Evolutionary conservation across 345 rosid species (phyloP).

Genomic region (Syzygium jambos): DNA sequence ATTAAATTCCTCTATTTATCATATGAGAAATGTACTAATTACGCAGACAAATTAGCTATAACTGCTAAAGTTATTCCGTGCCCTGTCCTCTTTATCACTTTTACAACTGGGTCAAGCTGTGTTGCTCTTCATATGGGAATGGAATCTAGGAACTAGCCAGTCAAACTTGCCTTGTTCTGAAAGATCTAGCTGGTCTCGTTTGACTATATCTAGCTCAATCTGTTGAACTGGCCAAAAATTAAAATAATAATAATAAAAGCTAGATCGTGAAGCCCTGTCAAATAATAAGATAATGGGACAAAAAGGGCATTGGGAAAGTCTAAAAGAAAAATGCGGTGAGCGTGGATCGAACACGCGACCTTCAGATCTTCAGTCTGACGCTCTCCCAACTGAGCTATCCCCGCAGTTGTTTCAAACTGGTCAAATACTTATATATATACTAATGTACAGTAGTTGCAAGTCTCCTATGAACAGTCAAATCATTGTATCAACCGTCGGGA

Average conservation of each 20-base stretch:
- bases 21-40: background rate
- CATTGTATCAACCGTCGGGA: background rate
- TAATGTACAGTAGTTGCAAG: fast-evolving
- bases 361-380: constrained; percentile 99
- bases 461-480: background rate
- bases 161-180: background rate
- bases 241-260: no score
- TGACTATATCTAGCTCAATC: background rate
- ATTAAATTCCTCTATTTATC: background rate
- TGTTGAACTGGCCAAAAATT: background rate
- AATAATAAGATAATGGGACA: background rate
- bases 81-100: background rate
- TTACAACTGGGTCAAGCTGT: background rate
- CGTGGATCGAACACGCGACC: constrained; percentile 98
- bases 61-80: background rate
- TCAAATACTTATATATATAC: no score
- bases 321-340: constrained; percentile 44
- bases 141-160: background rate
- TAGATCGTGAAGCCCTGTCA: background rate
- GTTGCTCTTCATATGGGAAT: background rate
- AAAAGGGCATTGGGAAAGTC: background rate
- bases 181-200: background rate
- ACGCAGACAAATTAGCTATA: background rate
- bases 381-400: constrained; percentile 99
- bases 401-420: constrained; percentile 7